Evolutionary conservation across 2,329 filamentous ascomycete species (phyloP).

Genomic region (Pestalotiopsis sp.): DNA sequence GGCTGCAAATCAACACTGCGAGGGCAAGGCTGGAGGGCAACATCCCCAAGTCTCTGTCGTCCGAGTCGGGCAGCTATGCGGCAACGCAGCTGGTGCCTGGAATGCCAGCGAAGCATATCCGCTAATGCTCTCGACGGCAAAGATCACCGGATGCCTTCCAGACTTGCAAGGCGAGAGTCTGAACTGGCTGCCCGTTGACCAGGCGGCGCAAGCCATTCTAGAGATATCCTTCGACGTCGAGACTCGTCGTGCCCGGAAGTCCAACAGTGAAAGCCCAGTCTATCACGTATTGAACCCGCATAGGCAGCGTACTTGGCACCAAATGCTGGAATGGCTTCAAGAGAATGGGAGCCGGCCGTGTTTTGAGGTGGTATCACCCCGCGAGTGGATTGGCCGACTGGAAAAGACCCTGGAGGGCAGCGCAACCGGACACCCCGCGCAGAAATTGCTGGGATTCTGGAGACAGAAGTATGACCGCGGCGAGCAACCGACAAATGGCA

Average conservation of each 20-base stretch:
- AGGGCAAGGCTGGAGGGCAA: conserved; percentile 14
- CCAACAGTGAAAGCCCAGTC: conserved; percentile 31
- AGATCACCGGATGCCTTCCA: conserved; percentile 41
- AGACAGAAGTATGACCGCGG: background rate
- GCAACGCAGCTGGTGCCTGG: conserved; percentile 44
- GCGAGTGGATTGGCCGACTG: background rate
- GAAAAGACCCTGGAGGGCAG: background rate
- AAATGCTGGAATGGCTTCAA: conserved; percentile 38
- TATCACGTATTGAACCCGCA: conserved; percentile 54
- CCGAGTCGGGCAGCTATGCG: conserved; percentile 50
- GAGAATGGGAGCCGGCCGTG: background rate
- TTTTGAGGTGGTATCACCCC: conserved; percentile 5
- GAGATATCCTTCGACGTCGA: conserved; percentile 32
- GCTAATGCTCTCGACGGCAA: conserved; percentile 46
- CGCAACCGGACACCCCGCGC: background rate
- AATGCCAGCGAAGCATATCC: conserved; percentile 52
- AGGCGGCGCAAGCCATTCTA: conserved; percentile 44
- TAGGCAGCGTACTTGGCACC: conserved; percentile 42
- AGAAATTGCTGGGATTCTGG: conserved; percentile 10
- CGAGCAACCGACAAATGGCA: background rate
- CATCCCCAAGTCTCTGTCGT: conserved; percentile 39
- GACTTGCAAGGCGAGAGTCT: conserved; percentile 38
- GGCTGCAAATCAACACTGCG: conserved; percentile 32
- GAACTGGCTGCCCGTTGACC: conserved; percentile 49
- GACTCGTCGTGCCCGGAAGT: conserved; percentile 26